These are phyloP conservation scores for Coniochaeta ligniaria DNA, from an alignment of 2,329 filamentous ascomycete species.

Conservation along the genomic window DNA sequence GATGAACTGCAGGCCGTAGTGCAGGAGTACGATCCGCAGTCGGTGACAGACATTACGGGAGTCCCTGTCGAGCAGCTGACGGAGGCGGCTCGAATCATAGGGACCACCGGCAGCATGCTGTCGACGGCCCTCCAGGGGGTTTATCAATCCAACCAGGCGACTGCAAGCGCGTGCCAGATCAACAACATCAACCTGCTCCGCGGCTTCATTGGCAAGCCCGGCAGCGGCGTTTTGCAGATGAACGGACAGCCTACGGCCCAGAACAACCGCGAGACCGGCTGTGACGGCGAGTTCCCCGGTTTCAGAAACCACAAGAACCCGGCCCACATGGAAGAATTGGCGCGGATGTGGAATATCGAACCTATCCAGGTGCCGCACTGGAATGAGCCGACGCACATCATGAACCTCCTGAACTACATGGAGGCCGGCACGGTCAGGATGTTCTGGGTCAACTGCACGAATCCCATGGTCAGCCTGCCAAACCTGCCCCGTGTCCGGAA, in stretches of 20 bases:
- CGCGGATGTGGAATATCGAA: slow-evolving; percentile 27
- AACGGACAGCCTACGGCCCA: slow-evolving; percentile 31
- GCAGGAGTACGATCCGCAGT: slow-evolving; percentile 21
- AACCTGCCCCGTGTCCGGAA: slow-evolving; percentile 20
- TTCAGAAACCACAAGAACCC: slow-evolving; percentile 27
- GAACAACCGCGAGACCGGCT: slow-evolving; percentile 29
- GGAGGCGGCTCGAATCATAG: slow-evolving; percentile 23
- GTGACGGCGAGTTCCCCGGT: slow-evolving; percentile 28
- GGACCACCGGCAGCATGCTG: slow-evolving; percentile 22
- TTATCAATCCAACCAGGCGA: slow-evolving; percentile 32
- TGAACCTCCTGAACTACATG: slow-evolving; percentile 27
- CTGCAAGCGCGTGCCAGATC: slow-evolving; percentile 28
- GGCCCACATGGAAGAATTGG: slow-evolving; percentile 26
- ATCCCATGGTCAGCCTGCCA: slow-evolving; percentile 28
- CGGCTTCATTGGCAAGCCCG: no score
- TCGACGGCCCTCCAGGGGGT: slow-evolving; percentile 30
- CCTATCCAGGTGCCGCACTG: slow-evolving; percentile 25
- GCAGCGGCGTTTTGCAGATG: slow-evolving; percentile 30
- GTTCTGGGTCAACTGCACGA: slow-evolving; percentile 29
- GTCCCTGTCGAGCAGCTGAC: slow-evolving; percentile 20
- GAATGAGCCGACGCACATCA: slow-evolving; percentile 27
- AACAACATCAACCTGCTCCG: no score
- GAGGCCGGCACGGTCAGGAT: slow-evolving; percentile 24
- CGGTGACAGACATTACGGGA: slow-evolving; percentile 25
- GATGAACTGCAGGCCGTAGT: slow-evolving; percentile 20